A percentile compares a stretch with the other conserved stretches of the same genome.
Conservation (phyloP, 2,329 filamentous ascomycete species). For the Talaromyces pinophilus region DNA sequence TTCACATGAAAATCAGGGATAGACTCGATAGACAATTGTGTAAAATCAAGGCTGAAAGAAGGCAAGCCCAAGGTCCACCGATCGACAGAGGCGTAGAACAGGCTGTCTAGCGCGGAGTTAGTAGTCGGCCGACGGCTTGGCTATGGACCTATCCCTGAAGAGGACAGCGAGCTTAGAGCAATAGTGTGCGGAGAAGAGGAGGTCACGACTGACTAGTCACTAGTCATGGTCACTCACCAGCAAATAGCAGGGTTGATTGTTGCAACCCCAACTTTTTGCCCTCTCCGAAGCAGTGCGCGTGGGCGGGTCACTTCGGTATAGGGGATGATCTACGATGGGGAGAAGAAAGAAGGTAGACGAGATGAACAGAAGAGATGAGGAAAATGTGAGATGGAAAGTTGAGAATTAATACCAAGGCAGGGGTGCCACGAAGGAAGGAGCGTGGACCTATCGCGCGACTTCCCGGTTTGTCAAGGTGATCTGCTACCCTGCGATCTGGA, state of each 20-base stretch:
- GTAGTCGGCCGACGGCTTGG: conserved; percentile 1
- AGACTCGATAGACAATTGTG: background rate
- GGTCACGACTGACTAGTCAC: conserved; percentile 1
- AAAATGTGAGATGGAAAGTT: background rate
- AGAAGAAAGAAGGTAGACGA: background rate
- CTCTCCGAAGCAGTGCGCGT: background rate
- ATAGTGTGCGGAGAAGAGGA: conserved; percentile 4
- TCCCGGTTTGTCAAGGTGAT: background rate
- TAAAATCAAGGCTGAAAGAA: background rate
- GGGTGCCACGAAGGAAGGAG: conserved; percentile 13
- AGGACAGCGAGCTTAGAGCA: background rate
- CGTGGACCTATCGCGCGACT: conserved; percentile 7
- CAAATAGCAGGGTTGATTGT: background rate
- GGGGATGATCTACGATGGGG: background rate
- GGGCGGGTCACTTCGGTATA: background rate
- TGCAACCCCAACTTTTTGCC: background rate
- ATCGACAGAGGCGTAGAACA: conserved; percentile 18
- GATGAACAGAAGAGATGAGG: background rate
- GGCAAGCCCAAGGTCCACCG: background rate
- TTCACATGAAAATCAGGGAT: background rate
- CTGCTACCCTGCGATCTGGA: background rate
- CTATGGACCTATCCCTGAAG: background rate
- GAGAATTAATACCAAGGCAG: background rate
- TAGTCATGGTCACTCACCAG: conserved; percentile 2
- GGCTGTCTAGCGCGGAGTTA: conserved; percentile 9